phyloP scores from a whole-genome alignment of 371 early-diverging fungal species.

The Mucor circinelloides region DNA sequence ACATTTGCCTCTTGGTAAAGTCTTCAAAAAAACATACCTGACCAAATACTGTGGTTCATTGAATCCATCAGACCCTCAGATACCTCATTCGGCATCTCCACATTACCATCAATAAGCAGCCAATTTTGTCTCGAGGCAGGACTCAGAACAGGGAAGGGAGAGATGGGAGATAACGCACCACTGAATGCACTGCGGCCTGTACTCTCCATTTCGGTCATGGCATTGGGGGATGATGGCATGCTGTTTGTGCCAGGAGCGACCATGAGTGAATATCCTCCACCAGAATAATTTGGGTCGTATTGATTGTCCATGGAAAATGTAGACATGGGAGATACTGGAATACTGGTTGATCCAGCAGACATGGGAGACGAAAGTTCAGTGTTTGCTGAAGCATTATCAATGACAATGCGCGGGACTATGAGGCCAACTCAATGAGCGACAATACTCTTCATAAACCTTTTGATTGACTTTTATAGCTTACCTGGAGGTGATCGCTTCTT shows the following conservation, averaged over 20 bases:
- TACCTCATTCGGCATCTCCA: slow-evolving; percentile 36
- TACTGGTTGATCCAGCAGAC: slow-evolving; percentile 8
- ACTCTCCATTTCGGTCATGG: slow-evolving; percentile 20
- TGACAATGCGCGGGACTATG: slow-evolving; percentile 42
- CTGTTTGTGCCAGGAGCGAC: slow-evolving; percentile 28
- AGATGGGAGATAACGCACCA: slow-evolving; percentile 16
- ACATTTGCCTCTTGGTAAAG: neutral
- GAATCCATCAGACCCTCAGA: slow-evolving; percentile 40
- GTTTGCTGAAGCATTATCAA: slow-evolving; percentile 29
- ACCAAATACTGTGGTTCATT: slow-evolving; percentile 37
- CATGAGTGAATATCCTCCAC: slow-evolving; percentile 21
- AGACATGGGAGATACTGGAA: slow-evolving; percentile 38
- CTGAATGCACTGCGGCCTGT: slow-evolving; percentile 10
- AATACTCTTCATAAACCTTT: too few relatives aligned
- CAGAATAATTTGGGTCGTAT: slow-evolving; percentile 7
- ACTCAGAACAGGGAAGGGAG: slow-evolving; percentile 14
- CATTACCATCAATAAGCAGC: slow-evolving; percentile 39
- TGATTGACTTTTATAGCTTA: neutral
- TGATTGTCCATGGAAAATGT: slow-evolving; percentile 27
- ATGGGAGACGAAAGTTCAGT: slow-evolving; percentile 14
- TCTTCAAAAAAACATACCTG: slow-evolving; percentile 19
- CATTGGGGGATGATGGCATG: slow-evolving; percentile 23
- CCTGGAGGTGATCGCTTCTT: slow-evolving; percentile 20
- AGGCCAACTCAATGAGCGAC: too few relatives aligned
- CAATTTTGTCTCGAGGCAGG: slow-evolving; percentile 30